phyloP scores from a whole-genome alignment of 225 moss, liverwort and hornwort genomes.

The Antitrichia curtipendula region DNA sequence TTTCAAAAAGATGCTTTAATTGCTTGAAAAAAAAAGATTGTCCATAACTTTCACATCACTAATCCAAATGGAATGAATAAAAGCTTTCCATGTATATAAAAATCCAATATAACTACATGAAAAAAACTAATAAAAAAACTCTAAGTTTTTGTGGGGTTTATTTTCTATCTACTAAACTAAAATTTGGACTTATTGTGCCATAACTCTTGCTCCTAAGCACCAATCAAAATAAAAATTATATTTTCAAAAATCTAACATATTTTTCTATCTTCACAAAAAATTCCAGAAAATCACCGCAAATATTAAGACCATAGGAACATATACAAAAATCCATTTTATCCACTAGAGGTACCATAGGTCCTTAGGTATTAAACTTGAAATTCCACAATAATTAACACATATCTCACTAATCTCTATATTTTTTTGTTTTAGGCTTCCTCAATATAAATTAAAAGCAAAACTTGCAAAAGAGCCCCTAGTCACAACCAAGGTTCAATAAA shows the following conservation, averaged over 20 bases:
- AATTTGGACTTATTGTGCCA: not conserved
- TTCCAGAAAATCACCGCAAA: accelerated
- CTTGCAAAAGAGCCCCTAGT: not conserved
- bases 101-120: not conserved
- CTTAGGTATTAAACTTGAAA: not conserved
- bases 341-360: accelerated
- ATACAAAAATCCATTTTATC: not conserved
- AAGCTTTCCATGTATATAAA: not conserved
- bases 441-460: too few species aligned
- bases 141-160: not conserved
- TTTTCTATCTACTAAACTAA: accelerated
- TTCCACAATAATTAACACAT: not conserved
- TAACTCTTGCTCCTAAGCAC: accelerated
- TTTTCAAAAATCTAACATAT: accelerated
- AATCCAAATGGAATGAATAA: not conserved
- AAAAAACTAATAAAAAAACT: too few species aligned
- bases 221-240: too few species aligned
- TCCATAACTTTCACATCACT: not conserved
- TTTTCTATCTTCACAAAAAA: not conserved
- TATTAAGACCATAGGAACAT: accelerated
- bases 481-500: not conserved
- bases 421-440: too few species aligned
- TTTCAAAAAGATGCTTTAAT: not conserved
- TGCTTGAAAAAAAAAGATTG: not conserved
- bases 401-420: not conserved